These are phyloP conservation scores for Elongisporangium prolatum DNA, from an alignment of 352 stramenopile genomes.

Conservation along the genomic window DNA sequence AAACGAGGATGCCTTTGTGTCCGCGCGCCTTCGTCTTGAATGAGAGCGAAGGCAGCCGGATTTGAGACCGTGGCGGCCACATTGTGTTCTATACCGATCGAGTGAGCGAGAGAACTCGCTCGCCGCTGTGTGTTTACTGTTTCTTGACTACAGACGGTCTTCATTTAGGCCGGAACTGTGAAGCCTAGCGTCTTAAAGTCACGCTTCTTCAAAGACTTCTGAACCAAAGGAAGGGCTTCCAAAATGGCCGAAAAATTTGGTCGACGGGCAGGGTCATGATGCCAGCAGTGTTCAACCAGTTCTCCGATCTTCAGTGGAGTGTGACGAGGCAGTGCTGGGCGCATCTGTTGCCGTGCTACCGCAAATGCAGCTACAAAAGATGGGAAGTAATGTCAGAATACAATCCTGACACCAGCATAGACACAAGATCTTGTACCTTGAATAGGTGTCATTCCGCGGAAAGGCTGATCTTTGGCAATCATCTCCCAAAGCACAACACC, in stretches of 20 bases:
- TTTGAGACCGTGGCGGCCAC: neutral
- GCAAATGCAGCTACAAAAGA: slow-evolving; percentile 61
- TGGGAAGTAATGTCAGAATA: slow-evolving; percentile 6
- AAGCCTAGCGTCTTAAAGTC: slow-evolving; percentile 86
- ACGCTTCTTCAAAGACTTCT: slow-evolving; percentile 77
- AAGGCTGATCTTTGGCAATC: slow-evolving; percentile 80
- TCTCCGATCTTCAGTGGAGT: slow-evolving; percentile 78
- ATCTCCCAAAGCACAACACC: slow-evolving; percentile 87
- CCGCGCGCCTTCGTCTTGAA: neutral
- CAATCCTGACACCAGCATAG: slow-evolving; percentile 1
- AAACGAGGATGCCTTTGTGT: neutral
- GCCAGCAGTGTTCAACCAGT: slow-evolving; percentile 82
- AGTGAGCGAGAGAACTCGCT: neutral
- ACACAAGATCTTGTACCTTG: slow-evolving; percentile 42
- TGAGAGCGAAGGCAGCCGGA: neutral
- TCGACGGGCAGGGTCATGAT: slow-evolving; percentile 68
- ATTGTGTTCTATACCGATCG: neutral
- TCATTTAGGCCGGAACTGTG: slow-evolving; percentile 24
- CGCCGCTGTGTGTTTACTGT: neutral
- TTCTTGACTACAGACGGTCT: neutral
- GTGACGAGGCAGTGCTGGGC: slow-evolving; percentile 78
- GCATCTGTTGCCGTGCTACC: slow-evolving; percentile 79
- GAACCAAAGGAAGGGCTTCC: slow-evolving; percentile 74
- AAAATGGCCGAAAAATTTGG: slow-evolving; percentile 75
- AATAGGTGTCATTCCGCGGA: slow-evolving; percentile 78